Evolutionary conservation across 495 filamentous ascomycete genomes (phyloP).

Genomic region (Hypoxylon subgilvum): DNA sequence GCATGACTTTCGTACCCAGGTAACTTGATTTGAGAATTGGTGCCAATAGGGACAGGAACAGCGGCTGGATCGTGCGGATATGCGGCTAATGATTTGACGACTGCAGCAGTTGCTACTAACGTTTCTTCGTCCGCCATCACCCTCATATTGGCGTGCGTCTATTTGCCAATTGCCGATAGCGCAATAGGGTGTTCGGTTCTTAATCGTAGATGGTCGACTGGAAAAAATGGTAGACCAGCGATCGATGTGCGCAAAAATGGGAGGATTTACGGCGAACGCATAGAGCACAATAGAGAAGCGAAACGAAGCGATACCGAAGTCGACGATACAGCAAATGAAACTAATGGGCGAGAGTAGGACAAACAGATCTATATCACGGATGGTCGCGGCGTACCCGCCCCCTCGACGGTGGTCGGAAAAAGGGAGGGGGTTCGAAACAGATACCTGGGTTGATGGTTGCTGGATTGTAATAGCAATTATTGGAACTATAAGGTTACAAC

Average conservation of each 20-base stretch:
- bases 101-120: slow-evolving; percentile 65
- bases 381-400: slow-evolving; percentile 37
- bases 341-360: slow-evolving; percentile 20
- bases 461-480: slow-evolving; percentile 9
- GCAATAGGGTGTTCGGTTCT: slow-evolving; percentile 5
- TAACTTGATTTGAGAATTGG: slow-evolving; percentile 58
- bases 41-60: slow-evolving; percentile 38
- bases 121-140: slow-evolving; percentile 66
- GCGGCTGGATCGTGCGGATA: slow-evolving; percentile 43
- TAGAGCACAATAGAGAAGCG: slow-evolving; percentile 28
- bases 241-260: slow-evolving; percentile 48
- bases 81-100: slow-evolving; percentile 68
- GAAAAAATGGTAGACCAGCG: slow-evolving; percentile 43
- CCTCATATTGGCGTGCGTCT: slow-evolving; percentile 23
- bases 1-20: slow-evolving; percentile 68
- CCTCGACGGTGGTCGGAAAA: slow-evolving; percentile 32
- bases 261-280: slow-evolving; percentile 53
- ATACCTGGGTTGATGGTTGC: no score
- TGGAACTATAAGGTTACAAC: slow-evolving; percentile 22
- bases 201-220: slow-evolving; percentile 10
- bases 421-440: no score
- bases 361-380: slow-evolving; percentile 32
- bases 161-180: no score
- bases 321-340: slow-evolving; percentile 21
- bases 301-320: slow-evolving; percentile 7